Conservation (phyloP, 805 yeast species). For the Debaryomyces prosopidis region DNA sequence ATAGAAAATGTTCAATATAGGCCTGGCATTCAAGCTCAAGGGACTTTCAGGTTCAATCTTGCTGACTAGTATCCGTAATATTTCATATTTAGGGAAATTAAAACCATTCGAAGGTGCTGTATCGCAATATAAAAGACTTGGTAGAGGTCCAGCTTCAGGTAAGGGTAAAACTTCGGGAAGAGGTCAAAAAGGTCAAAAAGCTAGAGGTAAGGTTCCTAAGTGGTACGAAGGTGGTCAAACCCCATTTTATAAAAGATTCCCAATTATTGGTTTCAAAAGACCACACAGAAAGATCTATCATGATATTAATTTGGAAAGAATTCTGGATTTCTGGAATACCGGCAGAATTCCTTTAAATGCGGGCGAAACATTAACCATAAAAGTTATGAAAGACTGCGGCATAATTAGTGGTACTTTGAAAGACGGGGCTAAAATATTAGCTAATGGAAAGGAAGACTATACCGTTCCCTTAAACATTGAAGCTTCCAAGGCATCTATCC, state of each 20-base stretch:
- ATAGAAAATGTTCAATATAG: conserved; percentile 10
- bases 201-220: conserved; percentile 83
- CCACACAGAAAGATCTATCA: conserved; percentile 52
- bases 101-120: conserved; percentile 65
- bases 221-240: conserved; percentile 99
- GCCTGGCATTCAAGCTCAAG: conserved; percentile 4
- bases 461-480: conserved; percentile 71
- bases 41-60: conserved; percentile 1
- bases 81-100: conserved; percentile 54
- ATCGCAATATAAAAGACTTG: conserved; percentile 67
- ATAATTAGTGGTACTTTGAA: conserved; percentile 67
- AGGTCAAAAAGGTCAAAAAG: conserved; percentile 99
- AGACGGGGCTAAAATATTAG: conserved; percentile 83
- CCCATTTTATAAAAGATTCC: conserved; percentile 79
- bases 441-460: conserved; percentile 54
- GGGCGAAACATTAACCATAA: conserved; percentile 71
- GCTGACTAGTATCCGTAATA: conserved; percentile 24
- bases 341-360: conserved; percentile 61
- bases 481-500: conserved; percentile 75
- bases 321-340: conserved; percentile 67
- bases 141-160: conserved; percentile 95
- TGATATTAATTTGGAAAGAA: conserved; percentile 65
- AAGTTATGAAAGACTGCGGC: conserved; percentile 73
- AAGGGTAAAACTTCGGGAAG: conserved; percentile 94
- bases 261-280: conserved; percentile 85